Base-by-base conservation (phyloP, 768 basidiomycete species). In the Boletus reticulatus region DNA sequence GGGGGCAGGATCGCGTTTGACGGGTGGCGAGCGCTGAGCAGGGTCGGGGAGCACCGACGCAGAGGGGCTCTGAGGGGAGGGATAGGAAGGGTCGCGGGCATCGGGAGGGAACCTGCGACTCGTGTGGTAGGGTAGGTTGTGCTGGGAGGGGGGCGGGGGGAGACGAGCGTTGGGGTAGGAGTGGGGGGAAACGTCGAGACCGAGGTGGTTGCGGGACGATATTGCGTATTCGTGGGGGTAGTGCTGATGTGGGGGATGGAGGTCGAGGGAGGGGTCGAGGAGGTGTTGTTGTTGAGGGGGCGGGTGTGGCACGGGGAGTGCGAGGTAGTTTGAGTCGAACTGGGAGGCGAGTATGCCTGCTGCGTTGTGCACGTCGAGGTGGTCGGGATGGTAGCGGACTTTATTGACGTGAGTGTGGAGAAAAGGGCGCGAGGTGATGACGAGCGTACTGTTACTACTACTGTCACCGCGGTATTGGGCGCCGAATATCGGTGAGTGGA, bases 401-500 rank as follows among this genome's bases (percentile, higher is more conserved):
- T 87, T 82, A 77, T 85, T 79, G 73, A 66, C 64, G 66, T 72
- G 74, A 76, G 68, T 60, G 62, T 60, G 65, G 64, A 72, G 72
- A 68, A 77, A 75, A 66, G 76, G 74, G 63, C 75, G 74, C 74
- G 84, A 80, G 74, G 71, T 74, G 78, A 75, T 53, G 60, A 70
- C 67, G 72, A 31, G 58, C 64, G 53, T 61, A 78, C 70, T 52
- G 47, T 29, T 49, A 76, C 65, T 67, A 9, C 27, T 27, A 65
- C 74, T 79, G 78, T 80, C 78, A 58, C 75, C 73, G 74, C 77
- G 74, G 62, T 75, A 78, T 27, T 75, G 74, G 47, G 79, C 68
- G 53, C 75, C 76, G 72, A 86, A 85, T 50, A 84, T 79, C 61
- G 89, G 88, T 3, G 88, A 89, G 63, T 88, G 86, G 22, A 89